A percentile compares a stretch with the other conserved stretches of the same genome.
phyloP scores from a whole-genome alignment of 73 alveolate genomes.

The Paramecium sexaurelia region DNA sequence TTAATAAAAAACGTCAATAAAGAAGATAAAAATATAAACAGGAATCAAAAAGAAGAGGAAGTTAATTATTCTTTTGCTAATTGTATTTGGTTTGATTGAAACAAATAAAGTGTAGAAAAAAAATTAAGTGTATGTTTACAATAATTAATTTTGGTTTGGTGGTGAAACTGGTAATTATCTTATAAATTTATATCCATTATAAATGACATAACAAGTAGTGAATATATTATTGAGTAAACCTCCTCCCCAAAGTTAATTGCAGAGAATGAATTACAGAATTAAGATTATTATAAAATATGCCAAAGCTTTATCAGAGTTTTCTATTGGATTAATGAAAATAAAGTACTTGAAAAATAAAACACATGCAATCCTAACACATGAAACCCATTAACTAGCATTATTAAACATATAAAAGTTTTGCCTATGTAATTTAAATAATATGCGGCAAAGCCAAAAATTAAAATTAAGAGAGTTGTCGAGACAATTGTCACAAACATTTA shows the following conservation, averaged over 20 bases:
- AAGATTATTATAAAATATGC: neutral
- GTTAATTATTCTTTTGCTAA: neutral
- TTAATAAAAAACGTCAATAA: neutral
- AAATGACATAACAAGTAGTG: neutral
- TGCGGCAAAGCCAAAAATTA: neutral
- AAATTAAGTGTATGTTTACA: neutral
- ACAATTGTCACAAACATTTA: neutral
- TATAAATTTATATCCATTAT: neutral
- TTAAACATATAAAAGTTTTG: neutral
- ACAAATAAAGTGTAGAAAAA: neutral
- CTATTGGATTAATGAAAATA: neutral
- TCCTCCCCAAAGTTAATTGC: neutral
- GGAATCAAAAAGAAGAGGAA: neutral
- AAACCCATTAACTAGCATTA: constrained; percentile 6
- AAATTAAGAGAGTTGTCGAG: neutral
- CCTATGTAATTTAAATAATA: constrained; percentile 11
- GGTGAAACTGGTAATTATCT: constrained; percentile 4
- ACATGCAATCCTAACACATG: constrained; percentile 34
- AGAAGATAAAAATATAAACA: neutral
- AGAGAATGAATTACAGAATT: neutral
- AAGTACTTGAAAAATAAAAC: neutral
- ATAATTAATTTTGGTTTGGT: neutral
- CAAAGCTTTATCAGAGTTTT: neutral
- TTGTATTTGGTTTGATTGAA: neutral
- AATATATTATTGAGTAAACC: neutral